Evolutionary conservation across 2,329 filamentous ascomycete species (phyloP), one percentile per base, ranked within the genome.

Genomic region (Diplodia seriata): DNA sequence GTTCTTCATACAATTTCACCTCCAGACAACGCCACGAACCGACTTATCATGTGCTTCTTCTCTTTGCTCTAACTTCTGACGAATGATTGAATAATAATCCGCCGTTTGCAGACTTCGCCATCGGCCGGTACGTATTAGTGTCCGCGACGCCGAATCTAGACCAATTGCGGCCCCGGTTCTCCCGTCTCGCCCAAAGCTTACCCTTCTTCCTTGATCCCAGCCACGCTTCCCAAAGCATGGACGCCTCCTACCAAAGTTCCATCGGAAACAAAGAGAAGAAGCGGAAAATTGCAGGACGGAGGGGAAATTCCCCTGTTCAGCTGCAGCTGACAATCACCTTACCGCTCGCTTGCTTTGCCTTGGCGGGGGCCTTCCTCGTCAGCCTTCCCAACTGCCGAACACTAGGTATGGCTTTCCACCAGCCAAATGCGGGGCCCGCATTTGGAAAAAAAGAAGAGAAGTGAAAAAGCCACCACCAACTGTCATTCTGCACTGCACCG

Each of bases 21-120:
- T n/a, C 54, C 18, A 20, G 18, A n/a, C 20, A 55, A 36, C 53
- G 53, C 53, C 53, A 55, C 53, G 9, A 26, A 29, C 50, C 50
- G 9, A 47, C 12, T 47, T n/a, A 26, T n/a, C 9, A 9, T 9
- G 15, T 29, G 4, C 23, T 29, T 18, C 12, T 31, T 53, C 50
- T 15, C 50, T 26, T 7, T 18, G 6, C 23, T 26, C 7, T 2
- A 33, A 7, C 31, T 8, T 33, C 12, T 15, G 23, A 12, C 50
- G 14, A 23, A 15, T 36, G 9, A 36, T 33, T 33, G 8, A 33
- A 33, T 33, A 33, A 33, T 11, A 36, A 29, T 7, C 23, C 23
- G 26, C 50, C 14, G 50, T 53, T n/a, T n/a, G 43, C 7, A 20
- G n/a, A n/a, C 43, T n/a, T 47, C 40, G 40, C 40, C 18, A 18